Percentiles rank a stretch among this genome's conserved stretches.
phyloP scores from a whole-genome alignment of 1,284 basidiomycete genomes.

The Termitomyces sp. region DNA sequence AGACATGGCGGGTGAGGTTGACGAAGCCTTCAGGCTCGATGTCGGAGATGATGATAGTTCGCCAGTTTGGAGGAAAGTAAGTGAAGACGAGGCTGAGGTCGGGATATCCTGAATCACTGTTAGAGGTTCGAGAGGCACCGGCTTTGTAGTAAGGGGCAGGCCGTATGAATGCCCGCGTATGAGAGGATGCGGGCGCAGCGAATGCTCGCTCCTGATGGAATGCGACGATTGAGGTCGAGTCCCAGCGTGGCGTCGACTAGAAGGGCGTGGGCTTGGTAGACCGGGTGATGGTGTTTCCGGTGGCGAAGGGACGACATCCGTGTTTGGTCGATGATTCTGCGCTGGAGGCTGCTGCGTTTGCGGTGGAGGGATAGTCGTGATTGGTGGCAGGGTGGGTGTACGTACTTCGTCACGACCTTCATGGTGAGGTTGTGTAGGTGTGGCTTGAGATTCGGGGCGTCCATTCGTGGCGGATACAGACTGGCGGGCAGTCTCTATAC shows the following conservation, averaged over 20 bases:
- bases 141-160: conserved; percentile 37
- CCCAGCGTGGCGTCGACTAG: conserved; percentile 25
- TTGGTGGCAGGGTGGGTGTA: conserved; percentile 16
- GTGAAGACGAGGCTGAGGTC: conserved; percentile 35
- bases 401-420: conserved; percentile 10
- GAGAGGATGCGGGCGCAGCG: conserved; percentile 65
- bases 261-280: conserved; percentile 14
- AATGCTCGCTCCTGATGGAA: conserved; percentile 40
- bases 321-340: conserved; percentile 7
- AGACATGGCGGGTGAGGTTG: conserved; percentile 21
- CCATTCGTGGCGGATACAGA: conserved; percentile 13
- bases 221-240: conserved; percentile 63
- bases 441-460: conserved; percentile 1
- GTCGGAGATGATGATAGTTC: conserved; percentile 31
- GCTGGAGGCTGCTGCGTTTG: conserved; percentile 9
- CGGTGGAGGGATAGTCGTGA: conserved; percentile 13
- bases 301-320: neutral
- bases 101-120: conserved; percentile 53
- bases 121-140: conserved; percentile 56
- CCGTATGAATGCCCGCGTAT: conserved; percentile 68
- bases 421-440: neutral
- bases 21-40: conserved; percentile 28
- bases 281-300: conserved; percentile 13
- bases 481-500: conserved; percentile 35
- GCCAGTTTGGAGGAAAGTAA: conserved; percentile 33